Base-by-base conservation (phyloP, 2,329 filamentous ascomycete species). In the Zalaria obscura region DNA sequence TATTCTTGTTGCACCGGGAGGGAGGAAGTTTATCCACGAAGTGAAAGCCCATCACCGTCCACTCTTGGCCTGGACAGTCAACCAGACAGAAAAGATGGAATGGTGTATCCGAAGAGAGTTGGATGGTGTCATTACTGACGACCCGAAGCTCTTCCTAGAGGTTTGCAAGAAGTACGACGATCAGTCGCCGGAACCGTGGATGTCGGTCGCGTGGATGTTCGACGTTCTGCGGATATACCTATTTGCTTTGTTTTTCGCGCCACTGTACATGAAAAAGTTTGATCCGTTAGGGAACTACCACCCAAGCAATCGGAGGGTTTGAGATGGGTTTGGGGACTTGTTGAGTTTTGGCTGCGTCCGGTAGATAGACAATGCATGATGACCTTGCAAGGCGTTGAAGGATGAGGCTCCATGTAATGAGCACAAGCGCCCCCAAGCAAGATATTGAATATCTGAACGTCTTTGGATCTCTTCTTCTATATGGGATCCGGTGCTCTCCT, bases 11-110 rank as follows among this genome's bases (percentile, higher is more conserved):
- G 77, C 80, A 1, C 78, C 78, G 0, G 65, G 75, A 31, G 87
- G 87, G 5, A 56, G 59, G 6, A 62, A 65, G 7, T 91, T 95
- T 63, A 61, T 87, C 10, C 66, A 67, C 8, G 35, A 46, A 7
- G 39, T 39, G 18, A 40, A 43, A 10, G 52, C 55, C 2, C 52
- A 51, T 5, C 72, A 79, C 41, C 71, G 81, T 25, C 70, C 73
- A 3, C 65, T 95, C 4, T 79, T 81, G 52, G 73, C 77, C 0
- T 96, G 89, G 89, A 95, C 88, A 0, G 83, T 94, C 39, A 94
- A 96, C 56, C 73, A 81, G 9, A 72, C 75, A 47, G 67, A 70
- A 39, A 74, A 77, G 61, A 95, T 96, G 88, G 72, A 77, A 51
- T 94, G 86, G 85, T 73, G 76, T 48, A 75, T 93, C 29, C 61